These are phyloP conservation scores for Naganishia randhawae DNA, from an alignment of 768 basidiomycete genomes.

Conservation along the genomic window DNA sequence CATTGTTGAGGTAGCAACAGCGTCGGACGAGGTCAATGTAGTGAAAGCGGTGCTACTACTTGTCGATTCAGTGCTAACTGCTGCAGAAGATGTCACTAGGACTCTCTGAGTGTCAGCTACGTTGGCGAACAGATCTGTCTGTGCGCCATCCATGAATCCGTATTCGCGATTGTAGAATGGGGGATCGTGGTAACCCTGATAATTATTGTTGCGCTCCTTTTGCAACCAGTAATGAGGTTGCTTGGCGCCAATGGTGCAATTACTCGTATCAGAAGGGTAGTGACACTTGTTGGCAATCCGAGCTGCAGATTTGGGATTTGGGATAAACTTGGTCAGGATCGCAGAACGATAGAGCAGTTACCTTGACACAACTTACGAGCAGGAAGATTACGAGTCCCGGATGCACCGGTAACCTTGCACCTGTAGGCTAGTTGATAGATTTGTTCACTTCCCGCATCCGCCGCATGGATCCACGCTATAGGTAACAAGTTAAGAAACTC, in stretches of 20 bases:
- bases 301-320: constrained; percentile 23
- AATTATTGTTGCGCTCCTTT: constrained; percentile 42
- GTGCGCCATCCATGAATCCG: constrained; percentile 49
- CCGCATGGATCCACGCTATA: constrained; percentile 42
- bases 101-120: background rate
- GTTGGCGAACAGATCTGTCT: constrained; percentile 44
- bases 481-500: background rate
- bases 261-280: constrained; percentile 40
- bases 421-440: constrained; percentile 41
- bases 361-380: constrained; percentile 35
- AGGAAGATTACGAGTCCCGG: constrained; percentile 37
- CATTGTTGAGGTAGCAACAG: background rate
- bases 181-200: constrained; percentile 42
- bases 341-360: background rate
- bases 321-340: background rate
- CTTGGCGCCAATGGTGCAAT: constrained; percentile 47
- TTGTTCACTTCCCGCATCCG: constrained; percentile 40
- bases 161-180: constrained; percentile 48
- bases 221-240: constrained; percentile 50
- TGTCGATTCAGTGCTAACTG: background rate
- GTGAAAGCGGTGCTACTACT: background rate
- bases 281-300: constrained; percentile 46
- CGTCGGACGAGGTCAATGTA: background rate
- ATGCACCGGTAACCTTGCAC: constrained; percentile 46
- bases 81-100: background rate